phyloP scores from a whole-genome alignment of 495 filamentous ascomycete species.

The Penicillium silybi region DNA sequence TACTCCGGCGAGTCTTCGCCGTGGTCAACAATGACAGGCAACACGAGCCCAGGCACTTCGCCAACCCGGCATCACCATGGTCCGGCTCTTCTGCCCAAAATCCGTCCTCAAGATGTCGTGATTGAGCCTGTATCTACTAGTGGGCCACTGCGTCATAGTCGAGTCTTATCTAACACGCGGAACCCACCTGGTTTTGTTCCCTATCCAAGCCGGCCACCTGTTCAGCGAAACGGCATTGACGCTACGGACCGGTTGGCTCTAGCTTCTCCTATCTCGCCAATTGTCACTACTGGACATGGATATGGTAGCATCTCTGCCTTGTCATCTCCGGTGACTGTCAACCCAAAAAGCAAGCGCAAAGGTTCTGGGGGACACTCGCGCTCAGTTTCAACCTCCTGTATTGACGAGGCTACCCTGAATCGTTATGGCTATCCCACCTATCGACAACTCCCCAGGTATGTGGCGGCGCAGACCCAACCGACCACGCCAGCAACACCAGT shows the following conservation, averaged over 20 bases:
- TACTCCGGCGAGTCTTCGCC: conserved; percentile 73
- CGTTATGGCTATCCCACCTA: conserved; percentile 79
- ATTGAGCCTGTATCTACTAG: conserved; percentile 50
- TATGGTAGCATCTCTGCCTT: conserved; percentile 34
- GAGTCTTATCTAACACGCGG: conserved; percentile 54
- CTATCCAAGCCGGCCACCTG: conserved; percentile 36
- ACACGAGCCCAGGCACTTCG: conserved; percentile 68
- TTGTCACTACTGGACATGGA: conserved; percentile 37
- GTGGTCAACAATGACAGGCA: conserved; percentile 66
- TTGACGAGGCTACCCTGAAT: conserved; percentile 62
- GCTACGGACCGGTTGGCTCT: conserved; percentile 56
- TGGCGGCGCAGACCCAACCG: conserved; percentile 45
- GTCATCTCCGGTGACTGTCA: conserved; percentile 64
- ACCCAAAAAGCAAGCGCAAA: conserved; percentile 42
- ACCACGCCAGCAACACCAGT: conserved; percentile 46
- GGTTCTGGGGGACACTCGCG: conserved; percentile 44
- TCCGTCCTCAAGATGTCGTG: conserved; percentile 78
- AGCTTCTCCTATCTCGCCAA: conserved; percentile 48
- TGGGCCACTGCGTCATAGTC: conserved; percentile 46
- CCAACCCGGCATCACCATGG: conserved; percentile 74
- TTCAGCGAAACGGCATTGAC: conserved; percentile 60
- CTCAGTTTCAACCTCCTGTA: conserved; percentile 63
- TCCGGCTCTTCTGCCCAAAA: conserved; percentile 79
- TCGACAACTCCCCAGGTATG: conserved; percentile 68
- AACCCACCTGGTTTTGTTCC: conserved; percentile 46